Evolutionary conservation across 202 grass and related monocot genomes (phyloP).

Genomic region (Carex sylvatica): DNA sequence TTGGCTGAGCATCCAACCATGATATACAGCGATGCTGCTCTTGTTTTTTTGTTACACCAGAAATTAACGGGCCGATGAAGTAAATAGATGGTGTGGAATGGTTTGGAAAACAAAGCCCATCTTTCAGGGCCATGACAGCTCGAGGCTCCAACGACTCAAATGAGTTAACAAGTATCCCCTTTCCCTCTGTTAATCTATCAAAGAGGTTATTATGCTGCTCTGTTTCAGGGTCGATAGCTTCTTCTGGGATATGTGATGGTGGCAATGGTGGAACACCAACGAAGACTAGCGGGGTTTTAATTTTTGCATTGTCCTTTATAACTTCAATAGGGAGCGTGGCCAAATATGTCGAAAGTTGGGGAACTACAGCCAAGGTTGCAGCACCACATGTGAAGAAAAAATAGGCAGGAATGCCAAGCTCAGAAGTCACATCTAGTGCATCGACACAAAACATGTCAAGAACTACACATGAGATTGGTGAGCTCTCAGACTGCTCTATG

Average conservation of each 20-base stretch:
- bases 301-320: conserved; percentile 14
- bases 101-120: conserved; percentile 34
- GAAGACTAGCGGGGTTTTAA: conserved; percentile 19
- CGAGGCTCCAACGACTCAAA: conserved; percentile 38
- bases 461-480: conserved; percentile 38
- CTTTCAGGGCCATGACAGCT: conserved; percentile 27
- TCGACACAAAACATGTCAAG: conserved; percentile 63
- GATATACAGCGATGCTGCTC: conserved; percentile 34
- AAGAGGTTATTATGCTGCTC: not conserved
- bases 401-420: conserved; percentile 47
- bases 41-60: not conserved
- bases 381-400: conserved; percentile 38
- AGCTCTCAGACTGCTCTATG: conserved; percentile 1
- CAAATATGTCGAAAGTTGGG: conserved; percentile 13
- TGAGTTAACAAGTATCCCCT: conserved; percentile 50
- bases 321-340: not conserved
- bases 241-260: conserved; percentile 27
- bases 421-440: conserved; percentile 33
- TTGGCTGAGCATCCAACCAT: conserved; percentile 56
- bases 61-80: conserved; percentile 52
- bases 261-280: conserved; percentile 37
- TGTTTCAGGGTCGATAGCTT: not conserved
- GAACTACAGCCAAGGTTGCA: conserved; percentile 33
- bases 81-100: conserved; percentile 37
- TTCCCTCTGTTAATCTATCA: not conserved